These are phyloP conservation scores for Aspergillus japonicus DNA, from an alignment of 2,329 filamentous ascomycete species.

Conservation along the genomic window DNA sequence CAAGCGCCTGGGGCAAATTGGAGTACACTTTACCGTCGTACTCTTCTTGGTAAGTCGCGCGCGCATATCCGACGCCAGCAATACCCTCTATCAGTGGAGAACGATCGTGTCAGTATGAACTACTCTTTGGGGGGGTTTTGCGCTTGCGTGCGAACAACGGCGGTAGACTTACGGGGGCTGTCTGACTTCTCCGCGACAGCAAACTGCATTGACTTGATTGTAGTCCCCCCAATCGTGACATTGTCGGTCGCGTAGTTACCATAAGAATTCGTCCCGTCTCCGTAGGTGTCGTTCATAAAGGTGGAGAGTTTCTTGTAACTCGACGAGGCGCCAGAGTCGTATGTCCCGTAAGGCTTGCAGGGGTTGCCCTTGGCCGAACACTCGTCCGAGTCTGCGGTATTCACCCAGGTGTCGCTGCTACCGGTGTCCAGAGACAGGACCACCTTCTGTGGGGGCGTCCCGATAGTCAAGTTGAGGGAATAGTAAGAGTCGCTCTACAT, in stretches of 20 bases:
- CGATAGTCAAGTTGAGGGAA: constrained; percentile 49
- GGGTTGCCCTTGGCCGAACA: constrained; percentile 50
- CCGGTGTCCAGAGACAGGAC: constrained; percentile 59
- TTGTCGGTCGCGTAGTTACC: constrained; percentile 66
- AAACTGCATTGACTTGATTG: constrained; percentile 13
- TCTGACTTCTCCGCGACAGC: constrained; percentile 9
- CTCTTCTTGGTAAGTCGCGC: constrained; percentile 62
- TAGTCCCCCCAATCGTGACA: constrained; percentile 8
- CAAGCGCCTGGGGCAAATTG: constrained; percentile 66
- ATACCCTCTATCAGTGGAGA: constrained; percentile 50
- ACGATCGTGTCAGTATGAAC: neutral
- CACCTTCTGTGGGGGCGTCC: constrained; percentile 54
- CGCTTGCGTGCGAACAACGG: constrained; percentile 56
- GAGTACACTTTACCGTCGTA: constrained; percentile 33
- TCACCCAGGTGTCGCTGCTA: constrained; percentile 62
- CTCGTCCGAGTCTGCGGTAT: constrained; percentile 60
- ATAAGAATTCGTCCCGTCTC: constrained; percentile 69
- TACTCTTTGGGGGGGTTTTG: neutral
- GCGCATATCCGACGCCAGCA: constrained; percentile 72
- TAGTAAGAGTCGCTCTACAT: constrained; percentile 6
- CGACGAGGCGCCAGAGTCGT: constrained; percentile 67
- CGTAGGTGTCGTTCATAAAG: constrained; percentile 79
- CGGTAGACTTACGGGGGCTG: constrained; percentile 49
- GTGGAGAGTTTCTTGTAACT: constrained; percentile 69
- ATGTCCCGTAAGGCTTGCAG: constrained; percentile 65